Percentiles rank a stretch among this genome's conserved stretches.
Conservation (phyloP, 2,329 filamentous ascomycete genomes). For the Pseudogymnoascus sp. region DNA sequence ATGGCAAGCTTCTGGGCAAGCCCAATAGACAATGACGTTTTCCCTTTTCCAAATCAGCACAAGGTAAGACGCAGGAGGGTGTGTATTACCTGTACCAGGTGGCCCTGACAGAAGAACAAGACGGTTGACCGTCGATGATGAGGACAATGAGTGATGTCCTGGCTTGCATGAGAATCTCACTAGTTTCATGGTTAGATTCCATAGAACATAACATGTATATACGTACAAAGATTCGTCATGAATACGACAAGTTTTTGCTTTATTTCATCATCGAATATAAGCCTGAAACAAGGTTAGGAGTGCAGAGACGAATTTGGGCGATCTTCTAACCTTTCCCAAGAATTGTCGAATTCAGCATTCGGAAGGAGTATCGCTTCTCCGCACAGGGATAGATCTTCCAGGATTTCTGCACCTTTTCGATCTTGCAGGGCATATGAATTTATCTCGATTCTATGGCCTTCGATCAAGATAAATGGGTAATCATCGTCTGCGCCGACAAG, state of each 20-base stretch:
- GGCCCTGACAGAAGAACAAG: slow-evolving; percentile 87
- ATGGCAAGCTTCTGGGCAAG: slow-evolving; percentile 58
- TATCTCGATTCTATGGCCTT: background rate
- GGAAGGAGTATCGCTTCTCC: background rate
- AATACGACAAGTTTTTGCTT: slow-evolving; percentile 23
- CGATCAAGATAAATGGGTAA: background rate
- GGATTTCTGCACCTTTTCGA: background rate
- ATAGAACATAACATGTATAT: slow-evolving; percentile 15
- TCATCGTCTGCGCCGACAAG: background rate
- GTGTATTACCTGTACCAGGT: slow-evolving; percentile 59
- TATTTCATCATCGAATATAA: slow-evolving; percentile 24
- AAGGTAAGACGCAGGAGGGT: background rate
- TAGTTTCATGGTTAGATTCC: background rate
- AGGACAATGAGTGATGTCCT: slow-evolving; percentile 34
- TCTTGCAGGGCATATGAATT: background rate
- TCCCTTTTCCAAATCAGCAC: slow-evolving; percentile 28
- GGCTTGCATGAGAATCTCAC: slow-evolving; percentile 17
- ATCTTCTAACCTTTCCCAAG: background rate
- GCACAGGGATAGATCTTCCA: background rate
- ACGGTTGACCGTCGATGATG: slow-evolving; percentile 75
- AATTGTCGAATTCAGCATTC: background rate
- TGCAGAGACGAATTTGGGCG: background rate
- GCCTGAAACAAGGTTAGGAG: slow-evolving; percentile 13
- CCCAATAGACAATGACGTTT: slow-evolving; percentile 93
- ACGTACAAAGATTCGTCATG: slow-evolving; percentile 18